Percentiles rank a stretch among this genome's conserved stretches.
Evolutionary conservation across 2,329 filamentous ascomycete species (phyloP).

Genomic region (Zasmidium cellare): DNA sequence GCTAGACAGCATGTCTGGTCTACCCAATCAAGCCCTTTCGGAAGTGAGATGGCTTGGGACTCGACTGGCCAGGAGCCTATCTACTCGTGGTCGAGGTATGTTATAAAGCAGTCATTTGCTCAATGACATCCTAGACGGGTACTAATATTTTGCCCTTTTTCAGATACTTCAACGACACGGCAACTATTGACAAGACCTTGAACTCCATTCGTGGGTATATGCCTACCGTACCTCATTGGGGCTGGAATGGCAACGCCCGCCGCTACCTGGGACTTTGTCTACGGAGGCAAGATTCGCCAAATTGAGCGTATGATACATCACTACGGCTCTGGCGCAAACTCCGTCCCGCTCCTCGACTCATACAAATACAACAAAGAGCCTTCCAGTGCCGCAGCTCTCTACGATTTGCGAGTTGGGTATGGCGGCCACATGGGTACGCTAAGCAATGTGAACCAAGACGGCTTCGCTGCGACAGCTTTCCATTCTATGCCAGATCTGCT

Average conservation of each 20-base stretch:
- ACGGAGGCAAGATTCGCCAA: constrained; percentile 42
- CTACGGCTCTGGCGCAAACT: constrained; percentile 61
- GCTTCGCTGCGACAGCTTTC: too few species aligned
- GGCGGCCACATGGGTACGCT: constrained; percentile 54
- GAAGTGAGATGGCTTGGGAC: constrained; percentile 64
- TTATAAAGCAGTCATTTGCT: background rate
- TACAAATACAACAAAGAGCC: constrained; percentile 48
- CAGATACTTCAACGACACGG: constrained; percentile 51
- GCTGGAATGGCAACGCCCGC: constrained; percentile 62
- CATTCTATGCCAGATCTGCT: too few species aligned
- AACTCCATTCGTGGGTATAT: constrained; percentile 58
- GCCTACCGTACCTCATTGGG: constrained; percentile 62
- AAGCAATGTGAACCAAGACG: too few species aligned
- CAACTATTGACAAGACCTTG: constrained; percentile 54
- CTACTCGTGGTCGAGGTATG: constrained; percentile 44
- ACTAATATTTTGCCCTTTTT: too few species aligned
- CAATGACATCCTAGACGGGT: background rate
- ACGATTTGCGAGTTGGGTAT: constrained; percentile 56
- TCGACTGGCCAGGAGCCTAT: constrained; percentile 63
- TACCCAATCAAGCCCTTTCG: constrained; percentile 54
- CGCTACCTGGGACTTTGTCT: constrained; percentile 63
- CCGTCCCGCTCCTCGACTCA: constrained; percentile 54
- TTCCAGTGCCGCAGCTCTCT: constrained; percentile 38
- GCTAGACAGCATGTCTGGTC: constrained; percentile 53
- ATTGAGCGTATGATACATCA: constrained; percentile 59